These are phyloP conservation scores for Coleophoma eucalyptorum DNA, from an alignment of 2,329 filamentous ascomycete species.

Conservation along the genomic window DNA sequence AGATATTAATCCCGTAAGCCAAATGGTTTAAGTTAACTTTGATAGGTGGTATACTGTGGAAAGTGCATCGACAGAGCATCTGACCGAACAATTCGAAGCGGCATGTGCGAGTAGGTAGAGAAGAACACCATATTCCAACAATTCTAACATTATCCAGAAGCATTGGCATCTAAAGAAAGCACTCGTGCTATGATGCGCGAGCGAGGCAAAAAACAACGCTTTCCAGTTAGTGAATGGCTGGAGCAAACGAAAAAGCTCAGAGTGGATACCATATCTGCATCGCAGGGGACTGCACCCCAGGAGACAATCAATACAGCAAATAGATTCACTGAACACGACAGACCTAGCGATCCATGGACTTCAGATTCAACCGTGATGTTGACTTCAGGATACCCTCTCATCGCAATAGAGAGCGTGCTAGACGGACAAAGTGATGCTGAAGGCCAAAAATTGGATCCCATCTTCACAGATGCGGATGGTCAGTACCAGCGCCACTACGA, in stretches of 20 bases:
- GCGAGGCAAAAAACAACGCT: background rate
- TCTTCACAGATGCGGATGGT: background rate
- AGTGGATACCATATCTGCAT: background rate
- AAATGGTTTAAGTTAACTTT: background rate
- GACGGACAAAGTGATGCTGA: background rate
- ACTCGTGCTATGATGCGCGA: background rate
- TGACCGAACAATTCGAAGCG: background rate
- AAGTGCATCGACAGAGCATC: background rate
- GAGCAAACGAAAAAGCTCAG: background rate
- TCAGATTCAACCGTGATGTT: background rate
- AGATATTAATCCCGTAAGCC: background rate
- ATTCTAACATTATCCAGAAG: background rate
- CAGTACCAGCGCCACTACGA: background rate
- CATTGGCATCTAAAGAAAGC: background rate
- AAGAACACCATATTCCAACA: background rate
- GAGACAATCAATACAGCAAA: background rate
- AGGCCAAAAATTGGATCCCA: background rate
- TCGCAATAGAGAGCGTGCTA: background rate
- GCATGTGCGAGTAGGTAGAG: background rate
- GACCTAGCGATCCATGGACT: background rate
- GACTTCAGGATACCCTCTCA: background rate
- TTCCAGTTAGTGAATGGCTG: background rate
- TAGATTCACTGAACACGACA: background rate
- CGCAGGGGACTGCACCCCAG: background rate
- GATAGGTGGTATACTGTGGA: constrained; percentile 1